phyloP scores from a whole-genome alignment of 805 yeast genomes.

The Wickerhamiella lipophila region DNA sequence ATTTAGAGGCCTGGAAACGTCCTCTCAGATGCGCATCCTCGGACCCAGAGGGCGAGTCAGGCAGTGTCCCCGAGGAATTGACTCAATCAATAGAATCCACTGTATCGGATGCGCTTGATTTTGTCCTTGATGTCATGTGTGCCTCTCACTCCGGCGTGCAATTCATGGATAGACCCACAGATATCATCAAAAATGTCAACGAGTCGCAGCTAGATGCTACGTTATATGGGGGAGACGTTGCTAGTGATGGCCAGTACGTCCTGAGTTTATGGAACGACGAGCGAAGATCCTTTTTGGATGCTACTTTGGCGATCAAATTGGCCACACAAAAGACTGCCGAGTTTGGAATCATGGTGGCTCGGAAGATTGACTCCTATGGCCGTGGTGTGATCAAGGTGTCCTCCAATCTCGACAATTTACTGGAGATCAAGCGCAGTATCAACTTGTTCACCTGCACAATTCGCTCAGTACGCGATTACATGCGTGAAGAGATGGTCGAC shows the following conservation, averaged over 20 bases:
- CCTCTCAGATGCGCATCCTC: conserved; percentile 39
- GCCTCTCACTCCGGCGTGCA: conserved; percentile 22
- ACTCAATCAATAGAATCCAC: conserved; percentile 31
- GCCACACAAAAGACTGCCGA: conserved; percentile 52
- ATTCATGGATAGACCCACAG: conserved; percentile 19
- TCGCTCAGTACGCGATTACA: conserved; percentile 52
- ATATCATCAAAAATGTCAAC: conserved; percentile 24
- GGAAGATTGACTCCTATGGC: conserved; percentile 49
- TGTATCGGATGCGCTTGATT: conserved; percentile 42
- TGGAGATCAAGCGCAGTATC: conserved; percentile 43
- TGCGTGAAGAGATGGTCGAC: conserved; percentile 69
- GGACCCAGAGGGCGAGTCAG: conserved; percentile 7
- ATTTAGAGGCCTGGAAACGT: conserved; percentile 65
- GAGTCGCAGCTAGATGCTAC: conserved; percentile 31
- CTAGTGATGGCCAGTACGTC: conserved; percentile 38
- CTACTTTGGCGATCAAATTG: conserved; percentile 47
- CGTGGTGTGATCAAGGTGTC: conserved; percentile 57
- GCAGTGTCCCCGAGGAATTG: conserved; percentile 12
- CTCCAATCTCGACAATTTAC: conserved; percentile 36
- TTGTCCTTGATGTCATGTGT: conserved; percentile 41
- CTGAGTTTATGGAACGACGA: conserved; percentile 69
- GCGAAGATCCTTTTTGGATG: conserved; percentile 60
- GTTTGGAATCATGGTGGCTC: conserved; percentile 63
- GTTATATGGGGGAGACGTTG: conserved; percentile 36
- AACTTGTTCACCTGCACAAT: conserved; percentile 47